Evolutionary conservation across 1,139 yeast genomes (phyloP), one percentile per base, ranked within the genome.

Genomic region (Arxiozyma slooffiae): DNA sequence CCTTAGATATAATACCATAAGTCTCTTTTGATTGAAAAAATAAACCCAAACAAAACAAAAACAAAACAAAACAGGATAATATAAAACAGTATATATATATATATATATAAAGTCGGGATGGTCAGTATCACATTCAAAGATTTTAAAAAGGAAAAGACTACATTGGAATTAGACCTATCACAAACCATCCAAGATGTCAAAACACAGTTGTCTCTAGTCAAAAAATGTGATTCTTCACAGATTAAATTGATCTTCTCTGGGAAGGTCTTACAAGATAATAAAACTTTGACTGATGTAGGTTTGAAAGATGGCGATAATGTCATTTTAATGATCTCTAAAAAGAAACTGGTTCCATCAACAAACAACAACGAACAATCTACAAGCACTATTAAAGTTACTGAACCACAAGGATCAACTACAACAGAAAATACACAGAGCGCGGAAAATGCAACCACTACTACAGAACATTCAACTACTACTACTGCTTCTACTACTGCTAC

Each of bases 91-190:
- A 37, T 14, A 9, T 14, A 4, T 5, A 18, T 7, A 24, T n/a
- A 6, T 3, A 14, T 24, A 17, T 45, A 3, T 2, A n/a, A 8
- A 23, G 8, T 22, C 38, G 18, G 4, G 36, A 64, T 53, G 61
- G 89, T 92, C 95, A 85, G 83, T 71, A 75, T 94, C 58, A 79
- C 84, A 50, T 81, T 92, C 68, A 89, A 90, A 68, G 96, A 92
- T 70, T 86, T 92, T 71, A 89, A 90, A 73, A 94, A 92, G 72
- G 90, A 87, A 67, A 86, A 82, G 67, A 80, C 90, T 68, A 78
- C 89, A 41, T 66, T 92, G 56, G 96, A 87, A 38, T 79, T 89
- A 51, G 95, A 85, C 53, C 74, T 78, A 18, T 58, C 78, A 22
- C 88, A 82, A 50, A 77, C 87, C 2, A 94, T 90, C 38, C 71